Evolutionary conservation across 208 protist genomes (phyloP).

Genomic region (Wallacemonas rigidus): DNA sequence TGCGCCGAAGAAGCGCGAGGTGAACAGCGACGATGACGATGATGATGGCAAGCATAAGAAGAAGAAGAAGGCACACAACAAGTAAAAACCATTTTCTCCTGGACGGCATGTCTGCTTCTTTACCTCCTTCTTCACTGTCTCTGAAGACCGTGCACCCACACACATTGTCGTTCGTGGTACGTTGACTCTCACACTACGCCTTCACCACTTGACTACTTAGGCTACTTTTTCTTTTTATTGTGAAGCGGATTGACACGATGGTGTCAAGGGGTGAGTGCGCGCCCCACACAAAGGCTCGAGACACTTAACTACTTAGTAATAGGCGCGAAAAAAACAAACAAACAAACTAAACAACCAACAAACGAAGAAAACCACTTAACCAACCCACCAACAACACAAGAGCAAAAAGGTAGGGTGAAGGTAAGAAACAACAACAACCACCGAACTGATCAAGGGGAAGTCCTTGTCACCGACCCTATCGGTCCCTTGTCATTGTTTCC

Average conservation of each 20-base stretch:
- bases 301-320: conserved; percentile 24
- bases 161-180: background rate
- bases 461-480: too few species aligned
- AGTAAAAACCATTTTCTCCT: conserved; percentile 25
- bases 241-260: background rate
- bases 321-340: conserved; percentile 17
- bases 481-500: too few species aligned
- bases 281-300: background rate
- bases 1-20: conserved; percentile 15
- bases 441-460: too few species aligned
- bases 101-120: background rate
- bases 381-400: background rate
- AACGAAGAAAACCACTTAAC: background rate
- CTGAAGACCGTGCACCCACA: background rate
- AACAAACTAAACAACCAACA: conserved; percentile 14
- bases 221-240: conserved; percentile 20
- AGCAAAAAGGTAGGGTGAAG: conserved; percentile 7
- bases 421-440: background rate
- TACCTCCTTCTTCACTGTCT: conserved; percentile 17
- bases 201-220: background rate
- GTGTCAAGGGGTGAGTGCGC: conserved; percentile 2
- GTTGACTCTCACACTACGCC: background rate
- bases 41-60: conserved; percentile 32
- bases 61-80: conserved; percentile 36
- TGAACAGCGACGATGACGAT: conserved; percentile 24